Base-by-base conservation (phyloP, 441 rosid species). In the Aquilaria agallochum region DNA sequence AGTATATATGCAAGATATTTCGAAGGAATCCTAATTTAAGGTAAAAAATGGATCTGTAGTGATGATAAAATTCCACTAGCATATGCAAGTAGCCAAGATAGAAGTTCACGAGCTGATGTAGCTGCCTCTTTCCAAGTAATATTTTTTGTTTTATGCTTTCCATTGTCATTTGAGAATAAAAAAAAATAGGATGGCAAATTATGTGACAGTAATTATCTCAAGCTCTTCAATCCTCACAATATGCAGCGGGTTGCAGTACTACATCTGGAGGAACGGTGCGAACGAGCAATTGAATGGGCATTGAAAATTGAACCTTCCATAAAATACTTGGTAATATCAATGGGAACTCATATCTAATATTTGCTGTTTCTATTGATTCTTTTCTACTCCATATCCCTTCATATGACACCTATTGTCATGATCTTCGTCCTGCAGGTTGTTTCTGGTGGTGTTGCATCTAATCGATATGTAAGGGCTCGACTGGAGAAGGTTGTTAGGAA, bases 381-480 rank as follows among this genome's bases (percentile, higher is more conserved):
- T 56, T 74, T 50, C 54, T 62, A 53, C 56, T 56, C 62, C 46
- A 15, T 54, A 14, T 50, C 31, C 30, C 11, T 59, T 56, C 63
- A 55, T 68, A 44, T 75, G 54, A 66, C 30, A 42, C 13, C 59
- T 27, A 20, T 50, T 51, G 31, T 58, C 47, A 31, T 31, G 2
- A 56, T 58, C 58, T 56, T 44, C 53, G 14, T 68, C 48, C 31
- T 78, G 56, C 79, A 94, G 99, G 95, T 89, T 53, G 89, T 94
- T 58, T 87, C 96, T 6, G 98, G 99, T 74, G 97, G 97, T 50
- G 99, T 94, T 74, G 99, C 97, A 52, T 94, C 97, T 10, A 94
- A 94, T 72, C 75, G 78, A 55, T 83, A 78, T 70, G 94, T 91
- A 27, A 82, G 97, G 60, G 48, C 75, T 64, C 86, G 65, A 64